Percentiles rank a stretch among this genome's conserved stretches.
phyloP scores from a whole-genome alignment of 441 rosid species.

The Capsella rubella region DNA sequence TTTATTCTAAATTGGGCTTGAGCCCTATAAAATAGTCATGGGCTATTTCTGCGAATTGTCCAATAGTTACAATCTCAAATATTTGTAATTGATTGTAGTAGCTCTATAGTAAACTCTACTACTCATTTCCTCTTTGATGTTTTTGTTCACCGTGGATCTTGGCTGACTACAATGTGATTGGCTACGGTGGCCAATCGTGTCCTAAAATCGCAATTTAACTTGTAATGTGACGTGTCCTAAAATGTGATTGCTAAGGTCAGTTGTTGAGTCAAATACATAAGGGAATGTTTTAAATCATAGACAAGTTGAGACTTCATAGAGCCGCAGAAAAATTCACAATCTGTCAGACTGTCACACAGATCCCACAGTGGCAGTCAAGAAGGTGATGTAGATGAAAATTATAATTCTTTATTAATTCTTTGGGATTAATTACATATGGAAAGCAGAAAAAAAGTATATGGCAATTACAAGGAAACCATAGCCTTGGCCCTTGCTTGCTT shows the following conservation, averaged over 20 bases:
- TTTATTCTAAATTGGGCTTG: neutral
- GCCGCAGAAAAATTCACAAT: neutral
- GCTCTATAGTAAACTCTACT: too few species aligned
- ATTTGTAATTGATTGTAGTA: too few species aligned
- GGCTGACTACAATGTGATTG: too few species aligned
- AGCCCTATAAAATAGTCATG: neutral
- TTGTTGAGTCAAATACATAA: neutral
- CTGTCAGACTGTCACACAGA: neutral
- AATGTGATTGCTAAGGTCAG: conserved; percentile 73
- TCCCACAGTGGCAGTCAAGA: neutral
- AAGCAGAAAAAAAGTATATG: neutral
- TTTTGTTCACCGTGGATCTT: too few species aligned
- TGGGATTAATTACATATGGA: neutral
- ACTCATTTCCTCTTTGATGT: too few species aligned
- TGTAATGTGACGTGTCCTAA: conserved; percentile 67
- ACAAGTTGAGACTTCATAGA: neutral
- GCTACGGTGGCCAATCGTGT: too few species aligned
- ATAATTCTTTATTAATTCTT: neutral
- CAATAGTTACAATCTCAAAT: too few species aligned
- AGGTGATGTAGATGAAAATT: neutral
- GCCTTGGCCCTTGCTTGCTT: conserved; percentile 9
- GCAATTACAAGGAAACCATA: conserved; percentile 8
- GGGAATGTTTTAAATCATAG: neutral
- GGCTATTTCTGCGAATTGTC: neutral
- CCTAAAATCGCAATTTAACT: too few species aligned